These are phyloP conservation scores for Cudoniella acicularis DNA, from an alignment of 495 filamentous ascomycete species.

Conservation along the genomic window DNA sequence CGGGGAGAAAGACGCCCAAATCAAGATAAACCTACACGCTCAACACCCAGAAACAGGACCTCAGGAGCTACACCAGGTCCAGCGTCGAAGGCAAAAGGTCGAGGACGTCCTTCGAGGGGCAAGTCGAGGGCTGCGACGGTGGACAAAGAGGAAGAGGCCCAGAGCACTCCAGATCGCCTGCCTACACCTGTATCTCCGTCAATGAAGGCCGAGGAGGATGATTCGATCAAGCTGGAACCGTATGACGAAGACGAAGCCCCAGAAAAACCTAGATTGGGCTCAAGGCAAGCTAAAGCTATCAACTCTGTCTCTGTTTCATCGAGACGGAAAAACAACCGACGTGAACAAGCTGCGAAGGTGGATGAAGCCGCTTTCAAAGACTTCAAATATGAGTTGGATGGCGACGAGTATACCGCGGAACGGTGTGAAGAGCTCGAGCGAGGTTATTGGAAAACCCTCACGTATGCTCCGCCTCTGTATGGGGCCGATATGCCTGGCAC, in stretches of 20 bases:
- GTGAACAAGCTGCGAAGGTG: slow-evolving; percentile 66
- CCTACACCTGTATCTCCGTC: slow-evolving; percentile 48
- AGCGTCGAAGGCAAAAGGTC: slow-evolving; percentile 19
- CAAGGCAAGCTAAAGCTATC: slow-evolving; percentile 39
- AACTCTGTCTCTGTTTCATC: slow-evolving; percentile 47
- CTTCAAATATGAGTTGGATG: slow-evolving; percentile 83
- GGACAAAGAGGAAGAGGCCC: slow-evolving; percentile 29
- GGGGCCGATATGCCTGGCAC: slow-evolving; percentile 96
- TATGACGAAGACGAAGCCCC: slow-evolving; percentile 30
- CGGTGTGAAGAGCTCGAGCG: slow-evolving; percentile 91
- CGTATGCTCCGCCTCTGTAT: slow-evolving; percentile 90
- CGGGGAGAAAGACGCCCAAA: slow-evolving; percentile 85
- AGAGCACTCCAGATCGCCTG: slow-evolving; percentile 36
- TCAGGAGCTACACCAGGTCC: slow-evolving; percentile 21
- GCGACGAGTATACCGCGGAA: slow-evolving; percentile 86
- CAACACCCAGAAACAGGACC: slow-evolving; percentile 23
- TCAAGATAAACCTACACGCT: slow-evolving; percentile 48
- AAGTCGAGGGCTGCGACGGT: slow-evolving; percentile 23
- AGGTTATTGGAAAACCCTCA: slow-evolving; percentile 93
- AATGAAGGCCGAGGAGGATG: slow-evolving; percentile 36
- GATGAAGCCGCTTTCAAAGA: slow-evolving; percentile 83
- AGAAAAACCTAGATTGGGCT: slow-evolving; percentile 10
- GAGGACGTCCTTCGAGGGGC: slow-evolving; percentile 38
- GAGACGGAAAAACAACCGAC: slow-evolving; percentile 75
- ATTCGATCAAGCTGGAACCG: slow-evolving; percentile 42